Evolutionary conservation across 177 flowering plant species (phyloP), one percentile per base, ranked within the genome.

Genomic region (Vitis hybrid): DNA sequence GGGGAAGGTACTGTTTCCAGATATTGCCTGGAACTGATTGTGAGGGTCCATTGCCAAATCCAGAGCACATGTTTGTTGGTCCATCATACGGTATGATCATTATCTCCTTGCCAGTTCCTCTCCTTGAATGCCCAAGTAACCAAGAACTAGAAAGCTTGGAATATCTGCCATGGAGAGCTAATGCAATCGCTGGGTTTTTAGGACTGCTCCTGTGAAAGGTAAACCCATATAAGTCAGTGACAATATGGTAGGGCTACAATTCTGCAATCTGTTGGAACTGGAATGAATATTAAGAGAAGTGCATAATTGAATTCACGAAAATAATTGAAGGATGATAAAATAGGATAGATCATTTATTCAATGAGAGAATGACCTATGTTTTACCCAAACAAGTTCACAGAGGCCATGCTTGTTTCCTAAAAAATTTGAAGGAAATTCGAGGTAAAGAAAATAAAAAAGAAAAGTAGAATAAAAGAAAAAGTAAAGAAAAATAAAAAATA

Each of bases 91-190:
- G 51, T 3, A 64, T 49, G 12, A 64, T 19, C 66, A 64, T 64
- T 50, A 7, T 5, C 4, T 49, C 32, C 3, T 10, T 17, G 15
- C 12, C 40, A 3, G 19, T 14, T 48, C 18, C 56, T 19, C 12
- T n/a, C 11, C 32, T 50, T 21, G 55, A 64, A 18, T 21, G 19
- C 8, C 55, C 18, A 30, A 49, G 30, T 23, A 64, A 51, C 66
- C 66, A 64, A 19, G 55, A 64, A 10, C 55, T 11, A 64, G 66
- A 64, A 64, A 64, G 66, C 66, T 64, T 64, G 55, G 50, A 14
- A 50, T 48, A 64, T 34, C 40, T 64, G 54, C 18, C 66, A 49
- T 64, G 32, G 66, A 64, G 66, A 8, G 66, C 66, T 23, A 64
- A 64, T 18, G 66, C 55, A 17, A 64, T 49, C 2, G 66, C 34